phyloP scores from a whole-genome alignment of 2,329 filamentous ascomycete genomes.

The Ophiostoma triangulosporum region DNA sequence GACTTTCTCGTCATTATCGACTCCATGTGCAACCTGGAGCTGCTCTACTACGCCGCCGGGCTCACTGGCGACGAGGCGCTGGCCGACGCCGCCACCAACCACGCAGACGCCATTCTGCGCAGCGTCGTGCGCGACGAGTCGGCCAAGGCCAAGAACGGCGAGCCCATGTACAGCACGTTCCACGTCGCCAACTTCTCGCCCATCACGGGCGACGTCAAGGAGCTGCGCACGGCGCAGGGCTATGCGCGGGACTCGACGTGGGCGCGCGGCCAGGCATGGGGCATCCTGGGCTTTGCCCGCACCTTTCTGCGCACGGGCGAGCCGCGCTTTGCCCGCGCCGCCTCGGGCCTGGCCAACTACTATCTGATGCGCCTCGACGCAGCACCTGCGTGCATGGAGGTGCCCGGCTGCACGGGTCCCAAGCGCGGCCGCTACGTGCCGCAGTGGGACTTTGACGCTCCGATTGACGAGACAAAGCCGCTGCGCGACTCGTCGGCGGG shows the following conservation, averaged over 20 bases:
- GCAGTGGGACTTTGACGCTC: constrained; percentile 28
- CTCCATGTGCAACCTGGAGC: constrained; percentile 27
- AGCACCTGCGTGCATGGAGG: constrained; percentile 20
- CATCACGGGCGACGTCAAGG: constrained; percentile 27
- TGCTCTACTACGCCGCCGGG: constrained; percentile 24
- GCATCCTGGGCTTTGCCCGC: constrained; percentile 35
- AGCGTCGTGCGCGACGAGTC: constrained; percentile 27
- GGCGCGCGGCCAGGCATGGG: constrained; percentile 39
- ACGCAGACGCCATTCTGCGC: constrained; percentile 27
- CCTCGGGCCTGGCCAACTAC: constrained; percentile 33
- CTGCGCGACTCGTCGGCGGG: constrained; percentile 26
- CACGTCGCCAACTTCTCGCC: constrained; percentile 38
- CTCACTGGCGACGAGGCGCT: constrained; percentile 19
- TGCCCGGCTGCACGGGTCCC: constrained; percentile 14
- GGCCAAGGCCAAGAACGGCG: not conserved
- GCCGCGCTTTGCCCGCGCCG: constrained; percentile 28
- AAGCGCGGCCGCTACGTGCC: constrained; percentile 19
- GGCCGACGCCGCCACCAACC: constrained; percentile 20
- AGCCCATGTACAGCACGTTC: constrained; percentile 23
- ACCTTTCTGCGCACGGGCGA: constrained; percentile 35
- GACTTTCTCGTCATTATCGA: constrained; percentile 31
- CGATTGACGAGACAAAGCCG: constrained; percentile 14
- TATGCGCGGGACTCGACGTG: constrained; percentile 33
- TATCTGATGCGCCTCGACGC: constrained; percentile 30
- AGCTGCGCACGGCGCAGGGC: constrained; percentile 35